A percentile compares a stretch with the other conserved stretches of the same genome.
phyloP scores from a whole-genome alignment of 768 basidiomycete genomes.

The Boletus subcaerulescens region DNA sequence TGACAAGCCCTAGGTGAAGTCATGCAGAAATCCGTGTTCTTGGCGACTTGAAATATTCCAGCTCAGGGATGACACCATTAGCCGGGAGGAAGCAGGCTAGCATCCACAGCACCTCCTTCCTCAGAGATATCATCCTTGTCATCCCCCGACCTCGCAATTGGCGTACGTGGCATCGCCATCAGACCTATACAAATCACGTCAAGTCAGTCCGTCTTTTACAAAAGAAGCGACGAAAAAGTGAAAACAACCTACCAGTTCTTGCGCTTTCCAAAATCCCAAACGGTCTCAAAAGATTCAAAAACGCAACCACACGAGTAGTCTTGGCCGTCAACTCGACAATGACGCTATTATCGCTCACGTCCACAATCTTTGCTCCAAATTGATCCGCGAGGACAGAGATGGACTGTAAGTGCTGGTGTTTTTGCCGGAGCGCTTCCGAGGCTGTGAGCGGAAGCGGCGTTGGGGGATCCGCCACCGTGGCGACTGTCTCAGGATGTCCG shows the following conservation, averaged over 20 bases:
- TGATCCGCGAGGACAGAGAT: conserved; percentile 80
- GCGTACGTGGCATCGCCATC: conserved; percentile 99
- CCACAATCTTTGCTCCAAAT: conserved; percentile 91
- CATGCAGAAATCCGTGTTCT: no score
- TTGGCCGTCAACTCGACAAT: conserved; percentile 96
- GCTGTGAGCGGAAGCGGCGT: conserved; percentile 55
- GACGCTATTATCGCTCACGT: conserved; percentile 91
- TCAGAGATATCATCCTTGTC: conserved; percentile 56
- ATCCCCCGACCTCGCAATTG: conserved; percentile 59
- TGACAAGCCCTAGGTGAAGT: not conserved
- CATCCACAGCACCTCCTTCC: conserved; percentile 68
- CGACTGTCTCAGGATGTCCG: conserved; percentile 35
- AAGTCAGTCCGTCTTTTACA: not conserved
- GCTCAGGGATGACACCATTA: conserved; percentile 34
- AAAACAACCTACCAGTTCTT: conserved; percentile 67
- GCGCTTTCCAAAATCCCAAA: conserved; percentile 96
- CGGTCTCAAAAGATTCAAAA: conserved; percentile 85
- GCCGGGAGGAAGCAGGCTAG: conserved; percentile 91
- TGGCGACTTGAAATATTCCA: no score
- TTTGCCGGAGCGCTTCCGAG: conserved; percentile 83
- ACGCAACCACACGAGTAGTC: conserved; percentile 87
- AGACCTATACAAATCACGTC: conserved; percentile 50
- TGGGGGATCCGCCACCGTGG: conserved; percentile 11
- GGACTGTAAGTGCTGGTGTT: conserved; percentile 88
- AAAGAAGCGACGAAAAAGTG: not conserved